These are phyloP conservation scores for Tulasnella sp. DNA, from an alignment of 768 basidiomycete genomes.

Conservation along the genomic window DNA sequence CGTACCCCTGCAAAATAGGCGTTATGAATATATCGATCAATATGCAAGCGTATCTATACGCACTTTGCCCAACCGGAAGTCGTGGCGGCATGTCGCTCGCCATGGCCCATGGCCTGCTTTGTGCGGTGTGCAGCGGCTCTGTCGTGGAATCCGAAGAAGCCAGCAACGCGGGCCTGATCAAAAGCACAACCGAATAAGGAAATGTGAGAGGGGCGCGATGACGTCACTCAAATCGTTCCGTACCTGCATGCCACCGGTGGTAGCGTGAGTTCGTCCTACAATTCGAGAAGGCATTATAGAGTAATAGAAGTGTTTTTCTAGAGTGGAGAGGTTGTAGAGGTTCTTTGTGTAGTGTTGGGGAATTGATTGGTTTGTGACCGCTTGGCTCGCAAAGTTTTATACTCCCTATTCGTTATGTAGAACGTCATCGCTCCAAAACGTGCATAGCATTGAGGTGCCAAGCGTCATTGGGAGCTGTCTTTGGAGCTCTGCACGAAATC, in stretches of 20 bases:
- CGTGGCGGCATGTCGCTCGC: not conserved
- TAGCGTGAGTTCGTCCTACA: conserved; percentile 16
- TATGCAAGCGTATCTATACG: not conserved
- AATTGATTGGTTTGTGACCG: not conserved
- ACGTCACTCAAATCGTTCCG: not conserved
- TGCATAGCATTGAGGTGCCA: not conserved
- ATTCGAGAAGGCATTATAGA: conserved; percentile 19
- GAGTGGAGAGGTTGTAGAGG: conserved; percentile 5
- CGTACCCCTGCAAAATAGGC: not conserved
- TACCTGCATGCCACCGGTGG: conserved; percentile 18
- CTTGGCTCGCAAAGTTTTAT: not conserved
- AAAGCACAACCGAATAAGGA: not conserved
- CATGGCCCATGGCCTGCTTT: not conserved
- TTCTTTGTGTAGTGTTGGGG: not conserved
- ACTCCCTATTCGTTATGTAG: not conserved
- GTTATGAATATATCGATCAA: not conserved
- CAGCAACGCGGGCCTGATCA: not conserved
- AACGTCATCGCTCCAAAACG: not conserved
- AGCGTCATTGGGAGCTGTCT: conserved; percentile 5
- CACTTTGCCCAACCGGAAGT: not conserved
- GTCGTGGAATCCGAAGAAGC: conserved; percentile 9
- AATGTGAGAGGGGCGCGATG: not conserved
- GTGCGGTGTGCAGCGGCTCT: not conserved
- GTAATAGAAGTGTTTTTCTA: not conserved
- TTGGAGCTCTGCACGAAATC: conserved; percentile 10